Evolutionary conservation across 2,329 filamentous ascomycete species (phyloP), one percentile per base, ranked within the genome.

Genomic region (Colletotrichum destructivum): DNA sequence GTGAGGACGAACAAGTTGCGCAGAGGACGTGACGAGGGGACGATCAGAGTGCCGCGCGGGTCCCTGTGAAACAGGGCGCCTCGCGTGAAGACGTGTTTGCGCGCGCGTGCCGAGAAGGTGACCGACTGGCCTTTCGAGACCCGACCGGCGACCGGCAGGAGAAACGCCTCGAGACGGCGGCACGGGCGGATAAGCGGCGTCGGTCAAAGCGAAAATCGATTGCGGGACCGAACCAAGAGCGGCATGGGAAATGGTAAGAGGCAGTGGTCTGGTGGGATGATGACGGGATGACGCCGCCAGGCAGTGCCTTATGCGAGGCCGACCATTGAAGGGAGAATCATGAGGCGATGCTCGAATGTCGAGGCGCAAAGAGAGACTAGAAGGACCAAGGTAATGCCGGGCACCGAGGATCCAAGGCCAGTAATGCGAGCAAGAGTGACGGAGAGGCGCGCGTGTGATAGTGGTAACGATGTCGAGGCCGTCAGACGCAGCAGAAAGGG

Each of bases 81-180:
- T 9, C 21, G 60, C 23, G 61, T 13, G 52, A 13, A 26, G 46
- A 44, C 13, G 44, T 55, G 54, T 18, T 47, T 55, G 63, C 68
- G 68, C 62, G 68, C 68, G 68, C 59, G 54, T 66, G 66, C 47
- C 38, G 62, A 31, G 42, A 35, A 40, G 62, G 51, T 38, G 35
- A 11, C 35, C n/a, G 46, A 46, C 38, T 59, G 60, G 66, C 49
- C 51, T 51, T 42, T 42, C 15, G 26, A 42, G 62, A 23, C 66
- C 54, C 56, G 68, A 56, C 63, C 63, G 23, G 57, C 59, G 59
- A 62, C 59, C 46, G 59, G 59, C 31, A 61, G 38, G 26, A 40
- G 40, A 49, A 49, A 66, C 40, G 31, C 16, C 46, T 63, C 23
- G 66, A 23, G 38, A n/a, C 4, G 26, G 51, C 31, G 31, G 52